Percentiles rank a stretch among this genome's conserved stretches.
These are phyloP conservation scores for Scolecobasidium constrictum DNA, from an alignment of 2,329 filamentous ascomycete species.

Conservation along the genomic window DNA sequence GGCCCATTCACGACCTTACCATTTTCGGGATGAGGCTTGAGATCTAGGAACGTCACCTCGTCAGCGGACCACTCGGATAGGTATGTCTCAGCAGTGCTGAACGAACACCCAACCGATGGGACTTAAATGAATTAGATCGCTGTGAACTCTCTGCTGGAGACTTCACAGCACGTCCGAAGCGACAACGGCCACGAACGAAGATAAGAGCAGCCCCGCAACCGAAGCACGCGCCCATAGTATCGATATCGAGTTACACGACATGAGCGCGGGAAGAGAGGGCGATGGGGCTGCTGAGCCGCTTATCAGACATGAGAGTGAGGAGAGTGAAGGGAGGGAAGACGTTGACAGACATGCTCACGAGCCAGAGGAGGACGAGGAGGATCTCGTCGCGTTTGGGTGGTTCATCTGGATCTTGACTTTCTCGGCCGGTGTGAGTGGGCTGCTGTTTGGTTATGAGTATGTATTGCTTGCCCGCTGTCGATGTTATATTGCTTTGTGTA, in stretches of 20 bases:
- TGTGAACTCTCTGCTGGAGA: too few species aligned
- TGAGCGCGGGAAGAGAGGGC: slow-evolving; percentile 12
- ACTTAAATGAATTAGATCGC: too few species aligned
- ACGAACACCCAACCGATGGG: too few species aligned
- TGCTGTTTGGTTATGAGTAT: slow-evolving; percentile 53
- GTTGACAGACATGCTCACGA: neutral
- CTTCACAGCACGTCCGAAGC: neutral
- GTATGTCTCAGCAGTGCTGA: too few species aligned
- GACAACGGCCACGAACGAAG: neutral
- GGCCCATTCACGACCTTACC: too few species aligned
- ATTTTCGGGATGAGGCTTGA: too few species aligned
- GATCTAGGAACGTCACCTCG: too few species aligned
- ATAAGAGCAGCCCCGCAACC: too few species aligned
- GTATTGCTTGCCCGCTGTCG: neutral
- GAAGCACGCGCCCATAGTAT: too few species aligned
- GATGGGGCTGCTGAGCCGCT: slow-evolving; percentile 21
- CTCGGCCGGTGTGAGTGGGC: slow-evolving; percentile 45
- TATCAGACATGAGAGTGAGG: slow-evolving; percentile 14
- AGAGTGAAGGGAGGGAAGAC: neutral
- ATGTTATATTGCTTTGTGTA: too few species aligned
- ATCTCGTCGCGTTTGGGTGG: slow-evolving; percentile 15
- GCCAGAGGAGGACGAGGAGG: slow-evolving; percentile 9
- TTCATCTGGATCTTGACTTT: slow-evolving; percentile 48
- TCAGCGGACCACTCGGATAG: too few species aligned
- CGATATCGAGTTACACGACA: slow-evolving; percentile 19